These are phyloP conservation scores for Amoebophrya sp. DNA, from an alignment of 169 alveolate genomes.

Conservation along the genomic window DNA sequence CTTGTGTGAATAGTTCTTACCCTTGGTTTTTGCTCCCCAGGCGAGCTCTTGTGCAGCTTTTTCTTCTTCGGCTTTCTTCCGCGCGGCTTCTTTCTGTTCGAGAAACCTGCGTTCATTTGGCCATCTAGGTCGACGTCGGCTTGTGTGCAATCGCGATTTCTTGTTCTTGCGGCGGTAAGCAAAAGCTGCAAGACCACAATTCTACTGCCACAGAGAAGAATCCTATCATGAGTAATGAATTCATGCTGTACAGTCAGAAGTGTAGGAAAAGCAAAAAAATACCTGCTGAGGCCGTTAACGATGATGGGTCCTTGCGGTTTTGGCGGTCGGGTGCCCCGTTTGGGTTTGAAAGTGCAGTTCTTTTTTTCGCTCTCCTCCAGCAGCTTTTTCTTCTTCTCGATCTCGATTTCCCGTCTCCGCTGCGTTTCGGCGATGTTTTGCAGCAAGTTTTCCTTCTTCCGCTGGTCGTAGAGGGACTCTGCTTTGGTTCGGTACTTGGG, in stretches of 20 bases:
- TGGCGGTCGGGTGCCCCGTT: not conserved
- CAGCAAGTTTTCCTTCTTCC: not conserved
- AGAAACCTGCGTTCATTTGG: too few species aligned
- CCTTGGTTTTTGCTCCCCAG: not conserved
- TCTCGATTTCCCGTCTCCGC: not conserved
- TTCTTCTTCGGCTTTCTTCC: not conserved
- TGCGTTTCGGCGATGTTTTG: not conserved
- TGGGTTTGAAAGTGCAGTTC: not conserved
- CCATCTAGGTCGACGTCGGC: too few species aligned
- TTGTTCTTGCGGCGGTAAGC: too few species aligned
- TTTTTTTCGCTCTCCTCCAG: not conserved
- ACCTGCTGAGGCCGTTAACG: not conserved
- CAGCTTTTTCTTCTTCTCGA: not conserved
- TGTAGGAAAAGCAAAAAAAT: not conserved
- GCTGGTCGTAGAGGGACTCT: not conserved
- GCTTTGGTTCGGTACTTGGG: not conserved
- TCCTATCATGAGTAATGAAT: not conserved
- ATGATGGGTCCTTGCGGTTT: not conserved
- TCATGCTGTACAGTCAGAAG: not conserved
- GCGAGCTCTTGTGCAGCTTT: not conserved
- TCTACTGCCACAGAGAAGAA: not conserved
- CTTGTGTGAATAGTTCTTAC: too few species aligned
- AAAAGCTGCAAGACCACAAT: too few species aligned
- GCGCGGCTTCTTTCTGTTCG: not conserved
- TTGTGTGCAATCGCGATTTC: too few species aligned